phyloP scores from a whole-genome alignment of 257 asterid genomes.

The Solanum arcanum region DNA sequence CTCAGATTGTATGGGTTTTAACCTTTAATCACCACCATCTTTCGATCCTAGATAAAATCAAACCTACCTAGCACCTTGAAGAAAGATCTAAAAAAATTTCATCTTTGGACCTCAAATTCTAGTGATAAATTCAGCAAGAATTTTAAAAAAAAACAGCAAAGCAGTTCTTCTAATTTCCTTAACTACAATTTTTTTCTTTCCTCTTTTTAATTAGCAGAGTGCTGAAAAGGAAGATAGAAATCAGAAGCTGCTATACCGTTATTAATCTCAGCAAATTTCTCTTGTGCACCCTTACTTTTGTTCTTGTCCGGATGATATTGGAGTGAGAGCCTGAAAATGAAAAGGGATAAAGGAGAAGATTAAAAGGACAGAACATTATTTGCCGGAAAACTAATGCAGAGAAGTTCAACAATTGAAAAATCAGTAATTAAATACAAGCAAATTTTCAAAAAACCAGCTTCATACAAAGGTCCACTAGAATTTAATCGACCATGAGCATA shows the following conservation, averaged over 20 bases:
- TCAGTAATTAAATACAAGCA: background rate
- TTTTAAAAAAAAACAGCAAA: background rate
- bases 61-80: background rate
- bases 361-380: background rate
- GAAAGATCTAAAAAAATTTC: background rate
- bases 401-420: background rate
- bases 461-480: background rate
- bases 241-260: slow-evolving; percentile 39
- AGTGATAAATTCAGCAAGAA: background rate
- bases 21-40: background rate
- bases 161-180: background rate
- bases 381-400: background rate
- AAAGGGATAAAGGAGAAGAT: background rate
- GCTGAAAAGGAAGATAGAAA: background rate
- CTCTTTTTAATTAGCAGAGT: background rate
- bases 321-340: slow-evolving; percentile 60
- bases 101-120: background rate
- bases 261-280: slow-evolving; percentile 86
- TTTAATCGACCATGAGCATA: background rate
- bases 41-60: background rate
- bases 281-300: slow-evolving; percentile 87
- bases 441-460: background rate
- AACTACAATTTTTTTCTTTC: background rate
- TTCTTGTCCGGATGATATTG: slow-evolving; percentile 96
- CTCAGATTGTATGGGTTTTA: background rate